Evolutionary conservation across 1,284 basidiomycete species (phyloP).

Genomic region (Ustanciosporium gigantosporum): DNA sequence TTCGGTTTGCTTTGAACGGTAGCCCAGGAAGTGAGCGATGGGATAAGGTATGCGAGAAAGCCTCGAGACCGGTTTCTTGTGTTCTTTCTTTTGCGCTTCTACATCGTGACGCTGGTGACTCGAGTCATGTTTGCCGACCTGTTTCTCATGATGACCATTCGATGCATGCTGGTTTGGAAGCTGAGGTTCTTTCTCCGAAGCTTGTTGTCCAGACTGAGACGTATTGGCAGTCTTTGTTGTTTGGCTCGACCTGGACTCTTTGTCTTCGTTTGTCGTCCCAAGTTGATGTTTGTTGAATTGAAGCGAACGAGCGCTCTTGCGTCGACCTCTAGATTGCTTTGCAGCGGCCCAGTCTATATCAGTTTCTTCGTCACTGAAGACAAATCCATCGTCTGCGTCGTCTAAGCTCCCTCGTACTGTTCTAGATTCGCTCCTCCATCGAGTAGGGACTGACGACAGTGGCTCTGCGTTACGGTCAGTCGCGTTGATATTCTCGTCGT

Average conservation of each 20-base stretch:
- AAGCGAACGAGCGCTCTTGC: not conserved
- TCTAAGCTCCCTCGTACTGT: slow-evolving; percentile 28
- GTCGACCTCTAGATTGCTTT: not conserved
- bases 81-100: slow-evolving; percentile 13
- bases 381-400: slow-evolving; percentile 14
- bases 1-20: slow-evolving; percentile 15
- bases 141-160: not conserved
- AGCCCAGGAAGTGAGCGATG: slow-evolving; percentile 36
- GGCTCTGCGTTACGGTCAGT: not conserved
- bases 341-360: not conserved
- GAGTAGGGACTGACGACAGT: not conserved
- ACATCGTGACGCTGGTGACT: slow-evolving; percentile 7
- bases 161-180: not conserved
- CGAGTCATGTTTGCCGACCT: not conserved
- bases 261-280: not conserved
- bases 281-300: not conserved
- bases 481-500: slow-evolving; percentile 3
- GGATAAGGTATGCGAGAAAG: slow-evolving; percentile 37
- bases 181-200: not conserved
- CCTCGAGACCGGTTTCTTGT: slow-evolving; percentile 13
- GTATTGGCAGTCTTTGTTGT: not conserved
- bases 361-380: slow-evolving; percentile 20
- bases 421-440: slow-evolving; percentile 24
- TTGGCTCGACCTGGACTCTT: not conserved
- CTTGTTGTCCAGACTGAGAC: not conserved